These are phyloP conservation scores for Naganishia onofrii DNA, from an alignment of 768 basidiomycete species.

Conservation along the genomic window DNA sequence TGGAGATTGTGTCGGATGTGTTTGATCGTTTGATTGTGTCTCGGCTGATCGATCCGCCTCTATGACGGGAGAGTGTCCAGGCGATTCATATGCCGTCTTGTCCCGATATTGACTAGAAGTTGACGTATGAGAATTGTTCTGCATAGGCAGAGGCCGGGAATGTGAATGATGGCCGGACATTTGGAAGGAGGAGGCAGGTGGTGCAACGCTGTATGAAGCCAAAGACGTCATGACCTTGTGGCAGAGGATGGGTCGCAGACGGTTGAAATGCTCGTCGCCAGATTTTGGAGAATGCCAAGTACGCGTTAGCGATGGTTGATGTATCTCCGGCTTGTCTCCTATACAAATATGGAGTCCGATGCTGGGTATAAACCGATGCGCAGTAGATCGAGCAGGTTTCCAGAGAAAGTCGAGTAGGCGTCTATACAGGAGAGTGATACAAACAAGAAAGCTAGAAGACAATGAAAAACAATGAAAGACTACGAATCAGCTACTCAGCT, in stretches of 20 bases:
- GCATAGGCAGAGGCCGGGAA: slow-evolving; percentile 10
- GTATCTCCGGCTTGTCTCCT: background rate
- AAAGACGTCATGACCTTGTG: slow-evolving; percentile 21
- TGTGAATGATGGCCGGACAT: slow-evolving; percentile 18
- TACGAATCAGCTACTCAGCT: background rate
- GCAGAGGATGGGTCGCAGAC: background rate
- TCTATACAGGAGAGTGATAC: background rate
- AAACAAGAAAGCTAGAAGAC: background rate
- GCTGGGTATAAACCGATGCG: background rate
- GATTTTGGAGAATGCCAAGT: background rate
- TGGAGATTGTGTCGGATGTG: background rate
- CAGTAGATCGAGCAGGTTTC: background rate
- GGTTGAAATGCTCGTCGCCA: background rate
- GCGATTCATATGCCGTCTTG: slow-evolving; percentile 4
- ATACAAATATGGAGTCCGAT: background rate
- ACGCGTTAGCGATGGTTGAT: background rate
- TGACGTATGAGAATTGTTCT: slow-evolving; percentile 6
- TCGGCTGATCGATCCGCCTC: background rate
- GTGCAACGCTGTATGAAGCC: slow-evolving; percentile 10
- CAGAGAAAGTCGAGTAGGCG: background rate
- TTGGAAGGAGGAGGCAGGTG: slow-evolving; percentile 7
- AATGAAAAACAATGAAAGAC: too few species aligned
- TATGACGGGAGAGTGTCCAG: background rate
- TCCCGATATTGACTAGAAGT: background rate
- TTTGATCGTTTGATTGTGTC: background rate